Base-by-base conservation (phyloP, 306 rosid genomes). In the Cicer judaicum region DNA sequence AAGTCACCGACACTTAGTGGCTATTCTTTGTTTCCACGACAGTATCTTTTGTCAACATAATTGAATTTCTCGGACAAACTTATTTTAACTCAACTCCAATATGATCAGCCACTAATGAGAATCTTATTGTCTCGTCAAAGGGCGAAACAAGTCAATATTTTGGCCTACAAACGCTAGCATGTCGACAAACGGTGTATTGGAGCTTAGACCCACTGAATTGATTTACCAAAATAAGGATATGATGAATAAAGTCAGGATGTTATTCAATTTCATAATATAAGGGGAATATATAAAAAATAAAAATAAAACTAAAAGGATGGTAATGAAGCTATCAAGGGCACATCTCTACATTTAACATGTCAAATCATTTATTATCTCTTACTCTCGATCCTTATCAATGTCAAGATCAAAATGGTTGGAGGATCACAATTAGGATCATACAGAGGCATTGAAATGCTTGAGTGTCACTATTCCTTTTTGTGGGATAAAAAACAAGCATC, bases 1-100 rank as follows among this genome's bases (percentile, higher is more conserved):
- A 92, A 55, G 96, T 92, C 2, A 94, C 99, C 3, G 97, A 94
- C 61, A 90, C 99, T 1, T 97, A 94, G 80, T 94, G 99, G 99
- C 90, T 92, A 89, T 94, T 90, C 46, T 81, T 94, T 1, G 85
- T 94, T 4, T 94, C 99, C 7, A 94, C 92, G 99, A 92, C 99
- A 0, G 97, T 92, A 68, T 86, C 89, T 2, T 94, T 94, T 47
- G 83, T 82, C 8, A 82, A 84, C 79, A 96, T 90, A 7, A 38
- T 67, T 1, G 96, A 93, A 2, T 49, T 94, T 2, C 92, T 96
- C 0, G 93, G 96, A 0, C 95, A 92, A 56, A 90, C 97, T 0
- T 87, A 87, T 21, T 72, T 80, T 63, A 76, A 59, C 7, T 85
- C 96, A 2, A n/a, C 11, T n/a, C 92, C 96, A 2, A 80, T 89